phyloP scores from a whole-genome alignment of 176 grass and related monocot genomes.

The Saccharum spontaneum region DNA sequence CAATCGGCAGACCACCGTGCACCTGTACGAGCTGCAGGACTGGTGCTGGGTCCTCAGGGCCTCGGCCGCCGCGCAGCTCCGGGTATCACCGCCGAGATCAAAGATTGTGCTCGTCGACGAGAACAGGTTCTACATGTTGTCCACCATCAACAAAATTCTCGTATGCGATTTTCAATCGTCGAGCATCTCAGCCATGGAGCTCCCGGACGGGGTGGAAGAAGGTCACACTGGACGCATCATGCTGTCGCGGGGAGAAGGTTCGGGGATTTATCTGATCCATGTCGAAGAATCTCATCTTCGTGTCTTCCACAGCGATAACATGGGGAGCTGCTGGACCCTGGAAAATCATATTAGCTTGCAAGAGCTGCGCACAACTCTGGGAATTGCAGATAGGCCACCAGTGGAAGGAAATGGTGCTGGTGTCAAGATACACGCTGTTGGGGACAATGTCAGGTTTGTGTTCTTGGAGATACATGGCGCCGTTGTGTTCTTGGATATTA shows the following conservation, averaged over 20 bases:
- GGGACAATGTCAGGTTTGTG: not conserved
- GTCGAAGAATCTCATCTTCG: not conserved
- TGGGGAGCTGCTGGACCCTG: not conserved
- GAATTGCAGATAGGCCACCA: not conserved
- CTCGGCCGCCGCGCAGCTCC: not conserved
- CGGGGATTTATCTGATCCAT: not conserved
- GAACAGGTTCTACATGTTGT: not conserved
- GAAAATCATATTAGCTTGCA: slow-evolving; percentile 5
- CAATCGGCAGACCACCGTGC: not conserved
- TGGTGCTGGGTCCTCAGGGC: not conserved
- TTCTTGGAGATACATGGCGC: not conserved
- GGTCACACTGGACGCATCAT: not conserved
- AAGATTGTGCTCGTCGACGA: not conserved
- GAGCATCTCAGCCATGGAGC: not conserved
- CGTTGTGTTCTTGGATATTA: not conserved
- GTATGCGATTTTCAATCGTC: not conserved
- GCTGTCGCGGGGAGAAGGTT: not conserved
- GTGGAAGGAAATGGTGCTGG: not conserved
- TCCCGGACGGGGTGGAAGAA: not conserved
- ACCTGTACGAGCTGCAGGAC: slow-evolving; percentile 14
- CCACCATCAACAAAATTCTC: not conserved
- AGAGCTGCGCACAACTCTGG: not conserved
- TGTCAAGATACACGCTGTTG: not conserved
- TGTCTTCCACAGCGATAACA: not conserved
- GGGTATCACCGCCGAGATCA: not conserved